Conservation (phyloP, 805 yeast genomes). For the Lipomyces oligophaga region DNA sequence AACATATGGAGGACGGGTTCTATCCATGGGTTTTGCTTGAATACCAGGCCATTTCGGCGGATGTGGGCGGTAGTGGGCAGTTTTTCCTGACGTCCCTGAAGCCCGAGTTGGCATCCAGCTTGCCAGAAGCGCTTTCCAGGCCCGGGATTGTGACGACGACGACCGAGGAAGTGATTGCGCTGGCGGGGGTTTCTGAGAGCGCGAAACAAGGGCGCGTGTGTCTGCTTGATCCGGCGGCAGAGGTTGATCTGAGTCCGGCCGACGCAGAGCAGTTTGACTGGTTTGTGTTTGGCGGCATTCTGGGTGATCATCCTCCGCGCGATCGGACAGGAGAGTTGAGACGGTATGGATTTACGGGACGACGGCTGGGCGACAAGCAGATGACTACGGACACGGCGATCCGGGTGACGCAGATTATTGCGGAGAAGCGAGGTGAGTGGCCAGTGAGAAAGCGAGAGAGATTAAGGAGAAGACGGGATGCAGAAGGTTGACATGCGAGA, state of each 20-base stretch:
- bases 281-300: slow-evolving; percentile 93
- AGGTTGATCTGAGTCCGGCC: slow-evolving; percentile 62
- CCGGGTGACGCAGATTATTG: slow-evolving; percentile 78
- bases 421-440: slow-evolving; percentile 47
- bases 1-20: slow-evolving; percentile 96
- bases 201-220: slow-evolving; percentile 56
- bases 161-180: slow-evolving; percentile 56
- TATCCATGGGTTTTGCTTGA: slow-evolving; percentile 94
- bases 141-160: slow-evolving; percentile 54
- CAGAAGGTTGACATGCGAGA: too few relatives aligned
- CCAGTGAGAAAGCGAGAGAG: background rate
- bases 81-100: slow-evolving; percentile 69
- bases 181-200: slow-evolving; percentile 27
- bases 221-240: slow-evolving; percentile 85
- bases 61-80: slow-evolving; percentile 66
- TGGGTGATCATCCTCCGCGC: slow-evolving; percentile 50
- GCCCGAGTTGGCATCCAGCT: slow-evolving; percentile 57
- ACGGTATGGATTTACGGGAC: slow-evolving; percentile 80
- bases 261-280: slow-evolving; percentile 70
- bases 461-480: background rate
- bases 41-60: slow-evolving; percentile 74
- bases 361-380: slow-evolving; percentile 81
- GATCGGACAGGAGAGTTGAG: slow-evolving; percentile 91
- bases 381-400: slow-evolving; percentile 99
- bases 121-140: slow-evolving; percentile 54